phyloP scores from a whole-genome alignment of 2,329 filamentous ascomycete species.

The Alternaria ventricosa region DNA sequence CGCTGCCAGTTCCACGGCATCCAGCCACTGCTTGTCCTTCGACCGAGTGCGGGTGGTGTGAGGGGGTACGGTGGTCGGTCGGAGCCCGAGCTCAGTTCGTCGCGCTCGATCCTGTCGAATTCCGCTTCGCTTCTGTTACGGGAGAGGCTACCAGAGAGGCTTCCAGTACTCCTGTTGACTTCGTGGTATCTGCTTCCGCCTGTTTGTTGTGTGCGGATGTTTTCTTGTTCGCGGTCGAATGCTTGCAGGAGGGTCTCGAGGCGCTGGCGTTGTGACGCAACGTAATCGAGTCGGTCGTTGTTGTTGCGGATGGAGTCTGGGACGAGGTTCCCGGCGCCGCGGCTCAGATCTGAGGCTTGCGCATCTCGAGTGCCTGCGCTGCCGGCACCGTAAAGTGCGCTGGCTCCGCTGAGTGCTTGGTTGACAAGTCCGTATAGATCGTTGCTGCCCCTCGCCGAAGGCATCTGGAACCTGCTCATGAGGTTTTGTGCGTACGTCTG shows the following conservation, averaged over 20 bases:
- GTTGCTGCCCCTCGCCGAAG: slow-evolving; percentile 67
- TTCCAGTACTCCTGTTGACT: slow-evolving; percentile 20
- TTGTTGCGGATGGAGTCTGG: slow-evolving; percentile 69
- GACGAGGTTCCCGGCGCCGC: slow-evolving; percentile 67
- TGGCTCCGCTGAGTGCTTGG: slow-evolving; percentile 71
- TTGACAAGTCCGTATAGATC: slow-evolving; percentile 83
- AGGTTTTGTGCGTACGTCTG: slow-evolving; percentile 77
- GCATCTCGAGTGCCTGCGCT: slow-evolving; percentile 43
- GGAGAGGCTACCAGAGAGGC: slow-evolving; percentile 60
- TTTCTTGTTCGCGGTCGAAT: slow-evolving; percentile 78
- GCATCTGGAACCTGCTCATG: slow-evolving; percentile 85
- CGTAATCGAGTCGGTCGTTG: slow-evolving; percentile 75
- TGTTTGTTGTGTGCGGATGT: slow-evolving; percentile 53
- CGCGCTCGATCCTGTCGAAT: slow-evolving; percentile 82
- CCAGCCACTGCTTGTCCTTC: slow-evolving; percentile 52
- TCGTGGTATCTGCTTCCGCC: slow-evolving; percentile 57
- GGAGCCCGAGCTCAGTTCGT: slow-evolving; percentile 62
- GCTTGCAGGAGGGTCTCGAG: slow-evolving; percentile 76
- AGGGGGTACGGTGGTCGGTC: slow-evolving; percentile 51
- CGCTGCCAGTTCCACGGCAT: slow-evolving; percentile 59
- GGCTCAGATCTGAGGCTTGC: slow-evolving; percentile 60
- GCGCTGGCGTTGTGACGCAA: slow-evolving; percentile 78
- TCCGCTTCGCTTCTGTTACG: slow-evolving; percentile 87
- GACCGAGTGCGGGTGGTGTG: slow-evolving; percentile 40
- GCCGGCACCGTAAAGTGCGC: slow-evolving; percentile 52